phyloP scores from a whole-genome alignment of 495 filamentous ascomycete species.

The Tuber borchii region DNA sequence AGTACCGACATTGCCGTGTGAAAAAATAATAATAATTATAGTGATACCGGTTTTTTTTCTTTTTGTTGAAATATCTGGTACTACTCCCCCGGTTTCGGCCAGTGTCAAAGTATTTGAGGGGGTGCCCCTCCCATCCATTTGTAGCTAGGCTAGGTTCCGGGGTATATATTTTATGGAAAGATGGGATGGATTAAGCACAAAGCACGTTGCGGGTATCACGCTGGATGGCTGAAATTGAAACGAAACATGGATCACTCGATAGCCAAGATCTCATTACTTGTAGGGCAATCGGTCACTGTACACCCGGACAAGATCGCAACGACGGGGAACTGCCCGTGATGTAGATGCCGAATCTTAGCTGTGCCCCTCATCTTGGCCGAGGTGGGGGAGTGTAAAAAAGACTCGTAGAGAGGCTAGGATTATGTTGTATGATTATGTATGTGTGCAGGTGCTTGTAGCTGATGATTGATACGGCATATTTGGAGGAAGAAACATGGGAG shows the following conservation, averaged over 20 bases:
- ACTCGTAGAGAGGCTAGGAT: background rate
- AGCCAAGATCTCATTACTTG: background rate
- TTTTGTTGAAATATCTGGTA: background rate
- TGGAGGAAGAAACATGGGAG: background rate
- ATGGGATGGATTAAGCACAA: background rate
- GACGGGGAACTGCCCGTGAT: background rate
- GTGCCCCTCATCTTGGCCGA: background rate
- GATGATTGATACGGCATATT: background rate
- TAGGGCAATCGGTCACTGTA: background rate
- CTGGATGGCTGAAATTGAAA: too few species aligned
- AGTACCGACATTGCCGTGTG: too few species aligned
- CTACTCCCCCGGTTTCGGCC: background rate
- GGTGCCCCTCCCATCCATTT: background rate
- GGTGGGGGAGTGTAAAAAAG: background rate
- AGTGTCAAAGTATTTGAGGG: background rate
- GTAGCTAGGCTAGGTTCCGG: background rate
- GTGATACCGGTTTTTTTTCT: background rate
- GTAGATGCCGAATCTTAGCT: background rate
- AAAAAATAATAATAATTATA: background rate
- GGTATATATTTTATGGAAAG: background rate
- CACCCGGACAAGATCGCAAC: background rate
- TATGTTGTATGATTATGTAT: background rate
- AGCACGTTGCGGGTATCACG: background rate
- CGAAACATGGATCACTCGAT: background rate
- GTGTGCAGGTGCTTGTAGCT: background rate